phyloP scores from a whole-genome alignment of 495 filamentous ascomycete genomes.

The Peziza echinospora region DNA sequence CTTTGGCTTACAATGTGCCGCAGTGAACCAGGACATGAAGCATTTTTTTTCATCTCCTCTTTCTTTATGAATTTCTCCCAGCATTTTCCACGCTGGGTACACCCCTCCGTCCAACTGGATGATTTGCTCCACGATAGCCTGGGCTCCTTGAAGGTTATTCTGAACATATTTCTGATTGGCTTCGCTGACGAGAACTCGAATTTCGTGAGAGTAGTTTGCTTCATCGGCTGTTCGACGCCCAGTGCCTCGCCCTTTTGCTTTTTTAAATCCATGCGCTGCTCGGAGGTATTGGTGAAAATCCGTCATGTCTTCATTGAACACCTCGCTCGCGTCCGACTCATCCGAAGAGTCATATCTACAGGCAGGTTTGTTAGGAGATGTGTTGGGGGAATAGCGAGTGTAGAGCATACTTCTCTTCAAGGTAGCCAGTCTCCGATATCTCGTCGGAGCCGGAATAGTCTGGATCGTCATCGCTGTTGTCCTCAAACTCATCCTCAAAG shows the following conservation, averaged over 20 bases:
- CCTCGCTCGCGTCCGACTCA: slow-evolving; percentile 9
- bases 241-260: slow-evolving; percentile 6
- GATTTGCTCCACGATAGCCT: slow-evolving; percentile 17
- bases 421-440: slow-evolving; percentile 23
- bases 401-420: not conserved
- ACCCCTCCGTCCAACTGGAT: slow-evolving; percentile 20
- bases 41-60: slow-evolving; percentile 19
- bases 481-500: slow-evolving; percentile 38
- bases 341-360: slow-evolving; percentile 2
- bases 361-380: too few relatives aligned
- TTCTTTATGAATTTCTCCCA: slow-evolving; percentile 20
- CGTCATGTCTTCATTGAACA: slow-evolving; percentile 19
- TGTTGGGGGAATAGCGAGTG: too few relatives aligned
- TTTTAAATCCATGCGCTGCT: slow-evolving; percentile 17
- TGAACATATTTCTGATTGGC: slow-evolving; percentile 15
- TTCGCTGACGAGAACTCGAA: slow-evolving; percentile 15
- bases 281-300: slow-evolving; percentile 17
- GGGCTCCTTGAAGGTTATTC: slow-evolving; percentile 13
- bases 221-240: slow-evolving; percentile 16
- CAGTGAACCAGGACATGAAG: slow-evolving; percentile 16
- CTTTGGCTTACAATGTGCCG: slow-evolving; percentile 18
- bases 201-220: slow-evolving; percentile 17
- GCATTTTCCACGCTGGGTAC: slow-evolving; percentile 19
- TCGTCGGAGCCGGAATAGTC: slow-evolving; percentile 33
- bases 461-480: slow-evolving; percentile 29